Evolutionary conservation across 2,329 filamentous ascomycete species (phyloP), one percentile per base, ranked within the genome.

Genomic region (Colletotrichum spinosum): DNA sequence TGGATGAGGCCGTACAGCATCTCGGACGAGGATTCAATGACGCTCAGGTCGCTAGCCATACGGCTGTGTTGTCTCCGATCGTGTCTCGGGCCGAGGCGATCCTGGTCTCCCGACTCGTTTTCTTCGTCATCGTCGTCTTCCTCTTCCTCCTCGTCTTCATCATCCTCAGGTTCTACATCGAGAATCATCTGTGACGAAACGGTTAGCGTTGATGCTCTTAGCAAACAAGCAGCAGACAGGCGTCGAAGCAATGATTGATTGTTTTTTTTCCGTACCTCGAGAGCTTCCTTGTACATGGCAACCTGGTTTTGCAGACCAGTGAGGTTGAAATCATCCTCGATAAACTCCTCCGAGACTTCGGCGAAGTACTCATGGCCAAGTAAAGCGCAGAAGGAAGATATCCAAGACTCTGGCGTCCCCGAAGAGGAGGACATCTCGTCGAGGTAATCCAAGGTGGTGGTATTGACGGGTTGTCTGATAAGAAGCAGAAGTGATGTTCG

Each of bases 281-380:
- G 83, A 11, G 96, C 96, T 81, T 99, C 96, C 80, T 98, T 99
- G 80, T 99, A 99, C 92, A 97, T 97, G 69, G 93, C 91, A 56
- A 99, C 96, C 81, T 98, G 95, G 66, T 90, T 92, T 79, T 97
- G 94, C 73, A 99, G 84, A 54, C 96, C 96, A 1, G 96, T 99
- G 70, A 99, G 85, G 80, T 99, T 99, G 85, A 99, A 99, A 79
- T 99, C 96, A 88, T 99, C 96, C 79, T 99, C 96, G 76, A 99
- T 98, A 74, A 99, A 99, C 75, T 99, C 96, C 81, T 99, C 96
- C 50, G 93, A 96, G 55, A 99, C 95, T 83, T 99, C 96, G 68
- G 96, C 96, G 79, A 99, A 99, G 82, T 98, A 99, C 80, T 99
- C 96, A 78, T 99, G 96, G 68, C 96, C 96, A 67, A 98, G 87